These are phyloP conservation scores for Trichoderma reesei DNA, from an alignment of 495 filamentous ascomycete genomes.

Conservation along the genomic window DNA sequence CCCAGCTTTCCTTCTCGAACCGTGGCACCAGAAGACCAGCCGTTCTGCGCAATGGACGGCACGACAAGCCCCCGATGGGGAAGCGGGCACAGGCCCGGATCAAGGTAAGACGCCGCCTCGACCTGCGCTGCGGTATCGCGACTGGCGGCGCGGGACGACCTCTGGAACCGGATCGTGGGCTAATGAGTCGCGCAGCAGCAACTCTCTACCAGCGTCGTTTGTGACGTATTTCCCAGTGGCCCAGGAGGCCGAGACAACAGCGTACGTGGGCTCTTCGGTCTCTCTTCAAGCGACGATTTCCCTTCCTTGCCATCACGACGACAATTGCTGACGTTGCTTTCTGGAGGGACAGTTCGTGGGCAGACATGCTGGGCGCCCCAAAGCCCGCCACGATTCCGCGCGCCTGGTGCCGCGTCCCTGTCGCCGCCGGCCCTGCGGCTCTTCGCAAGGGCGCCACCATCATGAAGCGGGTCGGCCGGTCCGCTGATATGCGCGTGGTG, in stretches of 20 bases:
- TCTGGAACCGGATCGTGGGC: neutral
- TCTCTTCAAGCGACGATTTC: no score
- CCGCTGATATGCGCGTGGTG: neutral
- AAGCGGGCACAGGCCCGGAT: neutral
- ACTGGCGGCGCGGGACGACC: neutral
- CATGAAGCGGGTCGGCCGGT: neutral
- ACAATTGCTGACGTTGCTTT: neutral
- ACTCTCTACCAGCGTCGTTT: neutral
- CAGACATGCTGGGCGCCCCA: neutral
- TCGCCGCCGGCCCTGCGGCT: neutral
- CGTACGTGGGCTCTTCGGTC: neutral
- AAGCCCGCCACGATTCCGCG: neutral
- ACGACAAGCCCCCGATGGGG: neutral
- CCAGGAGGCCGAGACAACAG: neutral
- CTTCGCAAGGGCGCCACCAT: neutral
- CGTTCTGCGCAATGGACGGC: neutral
- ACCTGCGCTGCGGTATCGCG: neutral
- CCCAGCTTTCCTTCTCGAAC: neutral
- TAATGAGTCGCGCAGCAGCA: conserved; percentile 8
- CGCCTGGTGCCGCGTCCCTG: conserved; percentile 3
- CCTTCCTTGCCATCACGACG: neutral
- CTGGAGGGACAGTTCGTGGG: neutral
- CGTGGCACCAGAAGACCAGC: neutral
- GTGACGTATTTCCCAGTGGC: neutral
- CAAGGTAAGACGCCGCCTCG: neutral